A percentile compares a stretch with the other conserved stretches of the same genome.
Conservation (phyloP, 495 filamentous ascomycete genomes). For the Aspergillus haitiensis region DNA sequence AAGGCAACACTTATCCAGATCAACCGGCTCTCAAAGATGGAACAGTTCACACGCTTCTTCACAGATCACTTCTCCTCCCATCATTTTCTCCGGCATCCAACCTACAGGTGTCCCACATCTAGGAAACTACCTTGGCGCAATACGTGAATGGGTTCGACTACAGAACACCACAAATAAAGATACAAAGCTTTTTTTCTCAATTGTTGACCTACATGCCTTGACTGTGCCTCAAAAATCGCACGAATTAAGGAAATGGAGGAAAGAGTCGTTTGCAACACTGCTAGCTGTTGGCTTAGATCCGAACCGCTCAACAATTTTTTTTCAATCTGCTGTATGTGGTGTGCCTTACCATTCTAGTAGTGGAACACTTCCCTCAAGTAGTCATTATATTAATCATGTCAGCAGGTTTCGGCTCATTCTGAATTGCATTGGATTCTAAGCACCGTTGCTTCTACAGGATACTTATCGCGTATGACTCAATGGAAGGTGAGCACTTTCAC, state of each 20-base stretch:
- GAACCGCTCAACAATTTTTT: conserved; percentile 74
- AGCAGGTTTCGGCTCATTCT: conserved; percentile 70
- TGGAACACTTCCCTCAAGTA: neutral
- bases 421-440: conserved; percentile 97
- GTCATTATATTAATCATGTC: conserved; percentile 20
- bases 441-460: conserved; percentile 83
- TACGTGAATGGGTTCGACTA: conserved; percentile 78
- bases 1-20: neutral
- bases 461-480: conserved; percentile 92
- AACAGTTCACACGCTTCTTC: conserved; percentile 12
- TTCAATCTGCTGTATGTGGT: conserved; percentile 65
- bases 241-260: conserved; percentile 61
- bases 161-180: conserved; percentile 59
- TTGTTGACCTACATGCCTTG: conserved; percentile 93
- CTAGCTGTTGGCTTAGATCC: conserved; percentile 84
- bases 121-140: conserved; percentile 94
- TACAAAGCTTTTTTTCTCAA: conserved; percentile 70
- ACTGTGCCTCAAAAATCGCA: conserved; percentile 66
- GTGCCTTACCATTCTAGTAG: neutral
- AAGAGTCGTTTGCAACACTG: conserved; percentile 73
- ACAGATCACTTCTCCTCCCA: neutral
- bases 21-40: conserved; percentile 13
- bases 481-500: conserved; percentile 72
- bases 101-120: conserved; percentile 95
- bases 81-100: conserved; percentile 92